A percentile compares a stretch with the other conserved stretches of the same genome.
phyloP scores from a whole-genome alignment of 257 asterid species.

The Jacaranda copaia region DNA sequence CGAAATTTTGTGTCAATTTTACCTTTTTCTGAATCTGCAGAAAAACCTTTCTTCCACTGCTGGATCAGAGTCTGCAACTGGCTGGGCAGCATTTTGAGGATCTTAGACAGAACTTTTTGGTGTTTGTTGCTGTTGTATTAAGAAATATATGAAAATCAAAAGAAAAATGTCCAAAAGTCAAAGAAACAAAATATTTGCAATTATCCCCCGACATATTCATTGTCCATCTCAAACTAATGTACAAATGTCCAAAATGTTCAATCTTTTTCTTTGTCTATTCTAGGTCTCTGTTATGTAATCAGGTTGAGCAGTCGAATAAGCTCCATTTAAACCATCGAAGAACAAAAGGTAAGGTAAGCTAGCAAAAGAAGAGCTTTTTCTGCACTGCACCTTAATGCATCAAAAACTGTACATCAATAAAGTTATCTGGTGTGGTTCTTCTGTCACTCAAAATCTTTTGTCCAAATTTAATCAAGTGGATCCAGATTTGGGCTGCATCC shows the following conservation, averaged over 20 bases:
- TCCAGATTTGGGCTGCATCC: no score
- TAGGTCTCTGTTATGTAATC: not conserved
- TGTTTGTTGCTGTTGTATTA: not conserved
- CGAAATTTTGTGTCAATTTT: not conserved
- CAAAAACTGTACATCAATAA: conserved; percentile 8
- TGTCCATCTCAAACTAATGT: no score
- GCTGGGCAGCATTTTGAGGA: conserved; percentile 67
- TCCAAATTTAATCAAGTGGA: not conserved
- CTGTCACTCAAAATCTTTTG: not conserved
- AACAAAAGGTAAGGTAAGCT: not conserved
- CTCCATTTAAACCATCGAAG: not conserved
- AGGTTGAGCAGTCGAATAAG: not conserved
- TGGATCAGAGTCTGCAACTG: conserved; percentile 63
- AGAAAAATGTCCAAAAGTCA: not conserved
- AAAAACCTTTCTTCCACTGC: conserved; percentile 53
- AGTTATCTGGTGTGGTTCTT: not conserved
- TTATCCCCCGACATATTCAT: not conserved
- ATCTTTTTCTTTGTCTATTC: not conserved
- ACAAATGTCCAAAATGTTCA: no score
- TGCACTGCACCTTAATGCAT: not conserved
- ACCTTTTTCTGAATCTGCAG: conserved; percentile 41
- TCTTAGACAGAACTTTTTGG: not conserved
- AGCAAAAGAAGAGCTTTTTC: not conserved
- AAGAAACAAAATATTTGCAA: not conserved
- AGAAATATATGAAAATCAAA: not conserved